Base-by-base conservation (phyloP, 306 rosid genomes). In the Phaseolus lunatus region DNA sequence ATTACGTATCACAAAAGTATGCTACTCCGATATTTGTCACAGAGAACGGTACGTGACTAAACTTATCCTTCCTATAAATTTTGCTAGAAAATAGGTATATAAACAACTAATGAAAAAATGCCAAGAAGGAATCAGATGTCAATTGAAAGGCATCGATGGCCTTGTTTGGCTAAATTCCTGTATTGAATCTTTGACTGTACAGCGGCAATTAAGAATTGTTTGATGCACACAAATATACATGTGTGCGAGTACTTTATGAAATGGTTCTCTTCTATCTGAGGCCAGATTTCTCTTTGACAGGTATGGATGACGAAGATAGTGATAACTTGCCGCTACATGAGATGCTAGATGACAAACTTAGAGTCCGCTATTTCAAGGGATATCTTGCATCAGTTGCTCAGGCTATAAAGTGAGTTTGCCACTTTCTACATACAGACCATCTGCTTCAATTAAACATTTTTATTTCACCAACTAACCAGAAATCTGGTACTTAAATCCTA, bases 241-340 rank as follows among this genome's bases (percentile, higher is more conserved):
- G 13, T 2, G 3, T 2, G 3, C 44, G 12, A 39, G 10, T 39
- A 39, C 12, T 9, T 39, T 39, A 39, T 39, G 2, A 39, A 39
- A 39, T 9, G 12, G 37, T 57, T 27, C 70, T 72, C 13, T 5
- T 78, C 45, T 43, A 73, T 80, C 50, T 50, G 23, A 26, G 50
- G 49, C 20, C 41, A 12, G 45, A 72, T 69, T 78, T 85, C 53
- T 26, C 11, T 71, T 78, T 85, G 68, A 31, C 84, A 94, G 98
- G 98, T 54, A 88, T 94, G 96, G 98, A 94, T 88, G 98, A 94
- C 35, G 95, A 92, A 79, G 90, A 94, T 18, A 27, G 85, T 71
- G 96, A 87, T 23, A 72, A 53, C 31, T 44, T 82, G 69, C 82
- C 92, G 27, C 89, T 94, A 41, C 82, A 89, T 52, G 96, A 86